Evolutionary conservation across 2,329 filamentous ascomycete species (phyloP), one percentile per base, ranked within the genome.

Genomic region (Tolypocladium paradoxum): DNA sequence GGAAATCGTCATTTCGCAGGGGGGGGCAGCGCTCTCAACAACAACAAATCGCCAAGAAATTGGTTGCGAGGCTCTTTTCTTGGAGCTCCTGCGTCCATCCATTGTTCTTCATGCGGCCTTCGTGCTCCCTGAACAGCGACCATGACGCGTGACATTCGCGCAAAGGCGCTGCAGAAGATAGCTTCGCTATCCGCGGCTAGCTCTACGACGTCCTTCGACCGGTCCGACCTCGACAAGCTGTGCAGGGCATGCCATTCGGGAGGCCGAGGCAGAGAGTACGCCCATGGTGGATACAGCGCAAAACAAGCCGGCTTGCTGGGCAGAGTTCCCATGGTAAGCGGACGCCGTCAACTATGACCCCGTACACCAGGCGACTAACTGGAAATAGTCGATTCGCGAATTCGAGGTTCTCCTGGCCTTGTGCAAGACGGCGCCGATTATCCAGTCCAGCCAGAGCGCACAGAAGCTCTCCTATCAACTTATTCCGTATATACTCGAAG

Each of bases 401-500:
- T 85, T 96, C 60, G 92, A 99, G 68, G 88, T 95, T 51, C 78
- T 99, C 29, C 73, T 97, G 29, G 90, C 93, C 45, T 77, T 99
- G 29, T 97, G 92, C 75, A 92, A 91, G 71, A 89, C 92, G 51
- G 89, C 91, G 4, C 86, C 90, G 4, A 79, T 83, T 27, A 77
- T 97, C 29, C 78, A 84, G 51, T 84, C 82, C 47, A 69, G 74
- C 43, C 82, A 88, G 56, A 86, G 87, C 64, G 91, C 90, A 31
- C 82, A 88, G 62, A 86, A 83, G 62, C 81, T 99, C 38, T 81
- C 85, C n/a, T 76, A 78, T 35, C 90, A 95, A 60, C 74, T 99
- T 40, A 80, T 84, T 8, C 87, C 86, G 6, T 97, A 97, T 68
- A 79, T 97, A 14, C 82, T 90, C 60, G 89, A 96, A 67, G 86